Evolutionary conservation across 805 yeast genomes (phyloP).

Genomic region (Myxozyma mucilagina): DNA sequence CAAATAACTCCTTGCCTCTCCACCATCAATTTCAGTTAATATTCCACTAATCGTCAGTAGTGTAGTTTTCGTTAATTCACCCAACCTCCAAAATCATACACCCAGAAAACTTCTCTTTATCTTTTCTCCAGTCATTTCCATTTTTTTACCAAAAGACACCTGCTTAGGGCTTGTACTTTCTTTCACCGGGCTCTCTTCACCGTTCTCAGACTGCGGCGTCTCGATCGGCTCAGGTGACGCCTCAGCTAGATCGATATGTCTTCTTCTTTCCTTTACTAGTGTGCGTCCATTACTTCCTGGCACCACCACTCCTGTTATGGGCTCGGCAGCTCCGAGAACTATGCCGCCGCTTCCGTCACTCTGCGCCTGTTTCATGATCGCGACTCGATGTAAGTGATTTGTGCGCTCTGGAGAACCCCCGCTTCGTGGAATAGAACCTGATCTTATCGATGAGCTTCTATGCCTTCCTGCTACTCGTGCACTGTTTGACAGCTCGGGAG

Average conservation of each 20-base stretch:
- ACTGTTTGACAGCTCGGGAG: neutral
- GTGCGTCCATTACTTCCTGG: constrained; percentile 9
- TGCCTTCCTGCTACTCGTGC: neutral
- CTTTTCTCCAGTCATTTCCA: constrained; percentile 8
- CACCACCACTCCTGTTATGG: constrained; percentile 18
- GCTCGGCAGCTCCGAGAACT: constrained; percentile 9
- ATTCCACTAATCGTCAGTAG: neutral
- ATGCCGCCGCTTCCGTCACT: constrained; percentile 10
- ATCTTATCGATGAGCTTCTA: neutral
- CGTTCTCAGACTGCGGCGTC: neutral
- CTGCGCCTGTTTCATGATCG: neutral
- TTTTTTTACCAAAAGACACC: constrained; percentile 7
- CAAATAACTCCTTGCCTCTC: neutral
- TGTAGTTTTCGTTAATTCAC: neutral
- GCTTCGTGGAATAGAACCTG: constrained; percentile 9
- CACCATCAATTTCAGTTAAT: no score
- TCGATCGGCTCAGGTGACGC: constrained; percentile 10
- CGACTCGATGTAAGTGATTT: neutral
- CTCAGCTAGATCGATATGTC: neutral
- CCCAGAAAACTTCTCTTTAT: constrained; percentile 3
- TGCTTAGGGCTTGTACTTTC: constrained; percentile 1
- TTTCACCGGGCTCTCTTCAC: neutral
- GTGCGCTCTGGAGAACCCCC: constrained; percentile 2
- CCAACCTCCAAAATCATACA: neutral
- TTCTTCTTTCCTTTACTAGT: neutral